phyloP scores from a whole-genome alignment of 2,329 filamentous ascomycete species.

The Phoma sp. region DNA sequence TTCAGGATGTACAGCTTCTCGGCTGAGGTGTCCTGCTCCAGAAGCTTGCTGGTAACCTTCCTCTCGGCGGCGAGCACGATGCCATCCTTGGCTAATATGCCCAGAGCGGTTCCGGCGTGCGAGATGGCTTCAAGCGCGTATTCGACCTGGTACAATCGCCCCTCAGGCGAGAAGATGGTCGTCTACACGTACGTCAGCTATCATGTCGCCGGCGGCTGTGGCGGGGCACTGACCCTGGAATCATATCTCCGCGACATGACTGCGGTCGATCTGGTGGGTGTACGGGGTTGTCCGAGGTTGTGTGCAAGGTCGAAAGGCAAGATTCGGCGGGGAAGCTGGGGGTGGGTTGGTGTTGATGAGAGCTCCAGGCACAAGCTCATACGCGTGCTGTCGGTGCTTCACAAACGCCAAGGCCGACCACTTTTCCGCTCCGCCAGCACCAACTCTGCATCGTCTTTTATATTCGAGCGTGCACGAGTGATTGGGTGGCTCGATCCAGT shows the following conservation, averaged over 20 bases:
- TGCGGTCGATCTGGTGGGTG: conserved; percentile 16
- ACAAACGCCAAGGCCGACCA: conserved; percentile 37
- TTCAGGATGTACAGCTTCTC: conserved; percentile 99
- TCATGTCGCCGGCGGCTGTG: conserved; percentile 9
- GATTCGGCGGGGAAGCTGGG: conserved; percentile 31
- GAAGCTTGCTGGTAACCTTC: conserved; percentile 98
- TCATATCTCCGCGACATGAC: conserved; percentile 96
- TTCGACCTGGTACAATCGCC: conserved; percentile 98
- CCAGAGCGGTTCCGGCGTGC: conserved; percentile 94
- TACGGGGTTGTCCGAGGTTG: conserved; percentile 7
- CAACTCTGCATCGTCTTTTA: neutral
- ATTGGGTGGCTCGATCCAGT: neutral
- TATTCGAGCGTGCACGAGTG: neutral
- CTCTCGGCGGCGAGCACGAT: conserved; percentile 97
- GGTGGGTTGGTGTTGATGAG: conserved; percentile 35
- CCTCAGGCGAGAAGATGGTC: conserved; percentile 99
- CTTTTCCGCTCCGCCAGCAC: conserved; percentile 26
- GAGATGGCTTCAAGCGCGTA: conserved; percentile 99
- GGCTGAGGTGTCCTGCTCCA: conserved; percentile 98
- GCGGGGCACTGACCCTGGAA: conserved; percentile 74
- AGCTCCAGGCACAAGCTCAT: conserved; percentile 49
- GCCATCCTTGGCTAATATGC: conserved; percentile 96
- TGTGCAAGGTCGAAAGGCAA: conserved; percentile 13
- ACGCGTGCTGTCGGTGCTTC: conserved; percentile 37
- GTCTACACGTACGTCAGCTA: conserved; percentile 65